A percentile compares a stretch with the other conserved stretches of the same genome.
Conservation (phyloP, 495 filamentous ascomycete species). For the Neurospora sp. region DNA sequence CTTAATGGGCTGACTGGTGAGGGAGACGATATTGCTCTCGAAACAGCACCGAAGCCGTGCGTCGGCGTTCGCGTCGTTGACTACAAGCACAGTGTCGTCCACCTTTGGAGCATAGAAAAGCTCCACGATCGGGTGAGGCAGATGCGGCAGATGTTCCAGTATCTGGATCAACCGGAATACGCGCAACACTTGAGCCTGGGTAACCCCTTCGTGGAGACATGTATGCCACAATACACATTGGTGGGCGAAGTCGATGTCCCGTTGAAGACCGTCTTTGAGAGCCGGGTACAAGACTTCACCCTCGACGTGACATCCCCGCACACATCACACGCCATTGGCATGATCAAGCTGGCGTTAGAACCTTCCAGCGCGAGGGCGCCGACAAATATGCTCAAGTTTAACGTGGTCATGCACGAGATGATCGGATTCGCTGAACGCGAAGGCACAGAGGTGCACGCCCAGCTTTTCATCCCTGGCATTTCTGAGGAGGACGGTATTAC, state of each 20-base stretch:
- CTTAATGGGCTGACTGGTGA: slow-evolving; percentile 81
- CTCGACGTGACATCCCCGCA: slow-evolving; percentile 89
- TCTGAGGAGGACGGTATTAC: slow-evolving; percentile 88
- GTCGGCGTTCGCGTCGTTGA: slow-evolving; percentile 87
- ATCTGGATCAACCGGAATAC: slow-evolving; percentile 89
- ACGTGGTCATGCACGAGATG: slow-evolving; percentile 97
- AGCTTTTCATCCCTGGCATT: slow-evolving; percentile 86
- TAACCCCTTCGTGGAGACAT: slow-evolving; percentile 81
- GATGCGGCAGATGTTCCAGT: slow-evolving; percentile 96
- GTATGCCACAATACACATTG: slow-evolving; percentile 83
- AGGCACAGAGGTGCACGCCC: slow-evolving; percentile 90
- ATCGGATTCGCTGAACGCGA: slow-evolving; percentile 92
- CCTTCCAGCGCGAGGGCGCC: slow-evolving; percentile 90
- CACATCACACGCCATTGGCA: slow-evolving; percentile 77
- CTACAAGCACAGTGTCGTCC: slow-evolving; percentile 76
- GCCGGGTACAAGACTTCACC: slow-evolving; percentile 85
- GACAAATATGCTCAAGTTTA: slow-evolving; percentile 90
- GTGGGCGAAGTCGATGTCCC: slow-evolving; percentile 93
- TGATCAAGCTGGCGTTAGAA: slow-evolving; percentile 82
- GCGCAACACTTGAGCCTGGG: slow-evolving; percentile 69
- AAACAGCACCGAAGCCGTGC: slow-evolving; percentile 78
- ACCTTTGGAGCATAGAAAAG: slow-evolving; percentile 92
- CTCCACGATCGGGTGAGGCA: slow-evolving; percentile 73
- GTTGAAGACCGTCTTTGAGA: slow-evolving; percentile 87
- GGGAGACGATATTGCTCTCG: slow-evolving; percentile 76